A percentile compares a stretch with the other conserved stretches of the same genome.
Evolutionary conservation across 2,329 filamentous ascomycete species (phyloP).

Genomic region (Colletotrichum melonis): DNA sequence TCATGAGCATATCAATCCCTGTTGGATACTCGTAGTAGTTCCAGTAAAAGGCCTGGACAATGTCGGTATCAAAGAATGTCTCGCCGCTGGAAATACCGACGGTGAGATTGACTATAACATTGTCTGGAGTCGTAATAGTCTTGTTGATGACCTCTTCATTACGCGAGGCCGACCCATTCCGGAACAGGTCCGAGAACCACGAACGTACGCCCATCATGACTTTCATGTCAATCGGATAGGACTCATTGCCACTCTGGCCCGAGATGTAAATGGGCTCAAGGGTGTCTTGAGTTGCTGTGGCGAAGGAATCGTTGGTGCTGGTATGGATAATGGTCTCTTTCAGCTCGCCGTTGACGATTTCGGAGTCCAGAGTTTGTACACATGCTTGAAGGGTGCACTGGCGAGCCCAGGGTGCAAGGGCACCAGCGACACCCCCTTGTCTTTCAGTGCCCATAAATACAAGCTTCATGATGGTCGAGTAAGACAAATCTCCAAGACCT

Average conservation of each 20-base stretch:
- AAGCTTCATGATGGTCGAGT: conserved; percentile 46
- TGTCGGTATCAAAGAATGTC: conserved; percentile 49
- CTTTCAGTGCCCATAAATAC: conserved; percentile 48
- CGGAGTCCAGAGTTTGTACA: conserved; percentile 43
- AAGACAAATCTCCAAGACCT: conserved; percentile 41
- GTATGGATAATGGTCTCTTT: conserved; percentile 38
- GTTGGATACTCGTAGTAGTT: conserved; percentile 50
- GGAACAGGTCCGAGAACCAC: conserved; percentile 46
- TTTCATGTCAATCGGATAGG: conserved; percentile 42
- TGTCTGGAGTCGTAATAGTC: conserved; percentile 40
- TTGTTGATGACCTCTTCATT: conserved; percentile 41
- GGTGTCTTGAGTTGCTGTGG: conserved; percentile 29
- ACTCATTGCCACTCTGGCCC: conserved; percentile 14
- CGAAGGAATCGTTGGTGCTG: conserved; percentile 42
- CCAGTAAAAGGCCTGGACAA: conserved; percentile 53
- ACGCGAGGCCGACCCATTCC: conserved; percentile 43
- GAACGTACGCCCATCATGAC: conserved; percentile 45
- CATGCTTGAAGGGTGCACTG: conserved; percentile 45
- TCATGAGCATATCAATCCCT: conserved; percentile 48
- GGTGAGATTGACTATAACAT: conserved; percentile 46
- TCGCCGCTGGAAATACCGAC: conserved; percentile 46
- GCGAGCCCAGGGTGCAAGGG: conserved; percentile 43
- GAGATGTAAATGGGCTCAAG: conserved; percentile 38
- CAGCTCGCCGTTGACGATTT: conserved; percentile 42
- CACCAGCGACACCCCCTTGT: conserved; percentile 38